Evolutionary conservation across 169 alveolate species (phyloP).

Genomic region (Blepharisma undulans): DNA sequence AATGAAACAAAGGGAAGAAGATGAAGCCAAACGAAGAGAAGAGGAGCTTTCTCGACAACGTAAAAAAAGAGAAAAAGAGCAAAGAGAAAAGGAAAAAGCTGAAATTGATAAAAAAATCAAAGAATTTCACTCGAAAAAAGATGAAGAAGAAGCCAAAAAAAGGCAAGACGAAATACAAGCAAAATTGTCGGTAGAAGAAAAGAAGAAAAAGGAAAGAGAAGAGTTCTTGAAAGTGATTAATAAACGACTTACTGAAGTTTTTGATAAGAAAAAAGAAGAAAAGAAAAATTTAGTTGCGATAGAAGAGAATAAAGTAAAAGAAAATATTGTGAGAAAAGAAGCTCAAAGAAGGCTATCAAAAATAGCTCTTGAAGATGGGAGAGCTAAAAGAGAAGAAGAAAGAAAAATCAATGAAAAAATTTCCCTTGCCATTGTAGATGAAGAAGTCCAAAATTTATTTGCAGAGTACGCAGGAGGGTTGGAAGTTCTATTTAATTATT

Average conservation of each 20-base stretch:
- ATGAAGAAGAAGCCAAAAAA: background rate
- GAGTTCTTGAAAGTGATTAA: background rate
- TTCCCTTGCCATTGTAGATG: background rate
- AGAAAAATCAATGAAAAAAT: background rate
- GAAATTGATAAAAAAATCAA: conserved; percentile 14
- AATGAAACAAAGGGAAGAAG: conserved; percentile 7
- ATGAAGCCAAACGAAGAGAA: background rate
- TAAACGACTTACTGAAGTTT: background rate
- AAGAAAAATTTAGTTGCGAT: background rate
- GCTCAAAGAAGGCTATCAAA: background rate
- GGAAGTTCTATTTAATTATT: background rate
- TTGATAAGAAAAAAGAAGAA: background rate
- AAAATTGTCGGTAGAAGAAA: background rate
- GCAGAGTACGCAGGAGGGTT: background rate
- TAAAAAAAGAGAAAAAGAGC: background rate
- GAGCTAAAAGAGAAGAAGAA: background rate
- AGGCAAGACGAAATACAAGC: background rate
- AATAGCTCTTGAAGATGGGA: background rate
- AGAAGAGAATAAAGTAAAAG: background rate
- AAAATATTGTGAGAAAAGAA: background rate
- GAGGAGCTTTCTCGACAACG: background rate
- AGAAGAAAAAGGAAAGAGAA: background rate
- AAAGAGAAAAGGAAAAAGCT: conserved; percentile 20
- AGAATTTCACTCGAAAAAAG: conserved; percentile 9
- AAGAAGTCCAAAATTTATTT: background rate